phyloP scores from a whole-genome alignment of 2,329 filamentous ascomycete genomes.

The Fusarium sulawesiense region DNA sequence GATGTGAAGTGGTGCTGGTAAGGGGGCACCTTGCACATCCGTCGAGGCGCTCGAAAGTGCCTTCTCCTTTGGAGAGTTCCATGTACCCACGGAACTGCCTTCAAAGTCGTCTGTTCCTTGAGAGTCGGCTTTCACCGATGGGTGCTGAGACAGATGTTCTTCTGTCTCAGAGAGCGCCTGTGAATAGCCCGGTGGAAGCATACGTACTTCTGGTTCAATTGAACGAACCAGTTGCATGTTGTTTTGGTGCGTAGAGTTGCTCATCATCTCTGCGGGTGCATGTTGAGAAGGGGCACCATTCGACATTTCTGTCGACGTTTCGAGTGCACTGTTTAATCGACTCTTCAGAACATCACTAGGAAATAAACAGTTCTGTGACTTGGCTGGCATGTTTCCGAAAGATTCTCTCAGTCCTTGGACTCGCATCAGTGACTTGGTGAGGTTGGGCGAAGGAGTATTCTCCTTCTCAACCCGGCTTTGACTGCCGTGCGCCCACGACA shows the following conservation, averaged over 20 bases:
- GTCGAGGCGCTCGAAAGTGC: not conserved
- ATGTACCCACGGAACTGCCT: slow-evolving; percentile 7
- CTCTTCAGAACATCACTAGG: not conserved
- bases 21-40: slow-evolving; percentile 9
- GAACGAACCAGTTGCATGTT: not conserved
- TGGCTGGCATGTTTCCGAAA: not conserved
- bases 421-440: slow-evolving; percentile 10
- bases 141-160: not conserved
- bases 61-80: slow-evolving; percentile 9
- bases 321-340: not conserved
- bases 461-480: not conserved
- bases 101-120: not conserved
- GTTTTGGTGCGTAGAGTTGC: not conserved
- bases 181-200: not conserved
- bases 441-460: slow-evolving; percentile 3
- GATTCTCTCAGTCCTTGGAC: slow-evolving; percentile 3
- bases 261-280: not conserved
- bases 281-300: not conserved
- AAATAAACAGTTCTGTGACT: slow-evolving; percentile 9
- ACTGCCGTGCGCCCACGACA: slow-evolving; percentile 3
- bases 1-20: slow-evolving; percentile 37
- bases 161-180: not conserved
- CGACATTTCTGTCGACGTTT: not conserved
- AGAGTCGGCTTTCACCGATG: not conserved
- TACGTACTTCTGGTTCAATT: not conserved